Percentiles rank a stretch among this genome's conserved stretches.
Conservation (phyloP, 257 asterid genomes). For the Solanum bulbocastanum region DNA sequence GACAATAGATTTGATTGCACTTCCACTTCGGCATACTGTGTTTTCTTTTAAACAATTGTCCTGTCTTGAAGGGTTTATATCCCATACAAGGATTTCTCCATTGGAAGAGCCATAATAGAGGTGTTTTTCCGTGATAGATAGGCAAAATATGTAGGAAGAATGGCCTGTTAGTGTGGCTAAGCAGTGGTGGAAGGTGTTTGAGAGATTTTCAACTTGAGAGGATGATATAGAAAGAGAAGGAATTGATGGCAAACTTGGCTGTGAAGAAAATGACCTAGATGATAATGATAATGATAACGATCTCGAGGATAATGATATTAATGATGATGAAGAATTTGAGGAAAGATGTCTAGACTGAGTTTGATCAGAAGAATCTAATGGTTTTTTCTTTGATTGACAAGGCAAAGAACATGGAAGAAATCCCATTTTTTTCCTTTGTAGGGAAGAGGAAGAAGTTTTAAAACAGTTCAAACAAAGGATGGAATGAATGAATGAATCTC, state of each 20-base stretch:
- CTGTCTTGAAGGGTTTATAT: neutral
- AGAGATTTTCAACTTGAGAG: constrained; percentile 28
- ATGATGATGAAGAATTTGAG: constrained; percentile 22
- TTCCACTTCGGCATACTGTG: constrained; percentile 13
- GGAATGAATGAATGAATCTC: neutral
- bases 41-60: neutral
- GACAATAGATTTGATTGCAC: constrained; percentile 52
- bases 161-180: constrained; percentile 46
- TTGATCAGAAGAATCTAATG: neutral
- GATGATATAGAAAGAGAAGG: constrained; percentile 45
- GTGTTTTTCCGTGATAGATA: constrained; percentile 41
- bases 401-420: neutral
- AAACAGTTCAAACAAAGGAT: neutral
- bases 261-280: constrained; percentile 33
- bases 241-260: constrained; percentile 48
- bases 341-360: constrained; percentile 7
- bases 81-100: constrained; percentile 48
- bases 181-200: constrained; percentile 20
- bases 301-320: constrained; percentile 24
- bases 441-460: neutral
- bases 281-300: constrained; percentile 33
- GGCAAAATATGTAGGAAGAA: constrained; percentile 40
- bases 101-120: constrained; percentile 52
- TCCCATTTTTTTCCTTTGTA: neutral
- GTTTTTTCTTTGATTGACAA: constrained; percentile 5